Conservation (phyloP, 805 yeast genomes). For the Lipomyces lipofer region DNA sequence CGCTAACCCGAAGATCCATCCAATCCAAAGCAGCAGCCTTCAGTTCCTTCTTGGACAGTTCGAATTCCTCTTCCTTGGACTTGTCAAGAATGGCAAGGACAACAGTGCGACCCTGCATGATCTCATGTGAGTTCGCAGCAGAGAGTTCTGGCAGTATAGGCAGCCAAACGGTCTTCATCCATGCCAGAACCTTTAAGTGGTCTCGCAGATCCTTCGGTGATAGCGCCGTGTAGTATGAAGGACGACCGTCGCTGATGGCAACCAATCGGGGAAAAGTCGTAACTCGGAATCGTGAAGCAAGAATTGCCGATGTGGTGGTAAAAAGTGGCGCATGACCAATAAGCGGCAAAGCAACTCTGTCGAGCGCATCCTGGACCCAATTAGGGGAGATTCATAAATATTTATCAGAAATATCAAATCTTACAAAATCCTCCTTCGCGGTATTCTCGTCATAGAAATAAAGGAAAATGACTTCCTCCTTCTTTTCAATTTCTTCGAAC, state of each 20-base stretch:
- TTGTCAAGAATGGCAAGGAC: constrained; percentile 40
- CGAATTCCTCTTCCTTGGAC: constrained; percentile 33
- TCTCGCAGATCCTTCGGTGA: constrained; percentile 41
- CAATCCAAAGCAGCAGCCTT: constrained; percentile 38
- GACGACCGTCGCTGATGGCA: constrained; percentile 36
- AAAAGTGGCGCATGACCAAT: constrained; percentile 40
- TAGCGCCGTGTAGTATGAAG: constrained; percentile 36
- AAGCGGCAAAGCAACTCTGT: constrained; percentile 37
- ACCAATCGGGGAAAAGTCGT: constrained; percentile 38
- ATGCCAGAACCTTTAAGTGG: constrained; percentile 33
- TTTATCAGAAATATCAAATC: background rate
- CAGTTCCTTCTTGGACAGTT: constrained; percentile 35
- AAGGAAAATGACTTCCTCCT: constrained; percentile 39
- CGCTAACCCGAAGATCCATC: constrained; percentile 32
- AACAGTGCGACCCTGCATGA: constrained; percentile 36
- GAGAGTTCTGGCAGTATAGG: constrained; percentile 42
- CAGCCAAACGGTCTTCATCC: constrained; percentile 41
- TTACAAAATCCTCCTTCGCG: constrained; percentile 42
- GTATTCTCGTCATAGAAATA: constrained; percentile 44
- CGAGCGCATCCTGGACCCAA: constrained; percentile 36
- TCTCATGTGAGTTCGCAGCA: constrained; percentile 40
- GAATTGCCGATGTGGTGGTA: constrained; percentile 36
- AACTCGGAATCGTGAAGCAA: constrained; percentile 36
- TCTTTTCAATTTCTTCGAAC: constrained; percentile 32
- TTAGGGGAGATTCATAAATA: background rate